A percentile compares a stretch with the other conserved stretches of the same genome.
These are phyloP conservation scores for Backusella sp. DNA, from an alignment of 192 early-diverging fungal genomes.

Conservation along the genomic window DNA sequence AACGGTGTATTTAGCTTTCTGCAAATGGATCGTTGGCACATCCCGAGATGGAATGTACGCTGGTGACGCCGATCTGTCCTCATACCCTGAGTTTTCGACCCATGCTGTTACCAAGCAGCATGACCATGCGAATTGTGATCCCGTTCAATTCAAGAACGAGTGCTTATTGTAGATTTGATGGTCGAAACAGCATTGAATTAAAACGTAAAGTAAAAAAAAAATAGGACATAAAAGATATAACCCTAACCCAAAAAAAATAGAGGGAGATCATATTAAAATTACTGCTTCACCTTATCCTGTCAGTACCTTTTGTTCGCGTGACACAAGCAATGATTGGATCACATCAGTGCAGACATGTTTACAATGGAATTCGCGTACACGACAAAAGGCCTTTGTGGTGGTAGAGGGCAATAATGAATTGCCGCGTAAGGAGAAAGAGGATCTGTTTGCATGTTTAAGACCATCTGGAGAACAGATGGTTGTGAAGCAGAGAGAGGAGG, in stretches of 20 bases:
- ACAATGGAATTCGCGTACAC: conserved; percentile 88
- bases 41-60: conserved; percentile 85
- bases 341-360: conserved; percentile 76
- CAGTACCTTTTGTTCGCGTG: conserved; percentile 76
- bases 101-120: conserved; percentile 89
- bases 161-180: conserved; percentile 94
- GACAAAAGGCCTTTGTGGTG: conserved; percentile 76
- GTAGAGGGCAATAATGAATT: conserved; percentile 22
- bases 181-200: conserved; percentile 85
- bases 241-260: conserved; percentile 14
- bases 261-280: conserved; percentile 84
- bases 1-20: conserved; percentile 49
- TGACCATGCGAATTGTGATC: conserved; percentile 83
- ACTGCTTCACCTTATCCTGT: conserved; percentile 82
- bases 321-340: conserved; percentile 89
- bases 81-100: conserved; percentile 93
- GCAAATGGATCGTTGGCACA: conserved; percentile 93
- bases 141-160: conserved; percentile 77
- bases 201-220: conserved; percentile 44
- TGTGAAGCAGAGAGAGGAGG: background rate
- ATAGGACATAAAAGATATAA: background rate
- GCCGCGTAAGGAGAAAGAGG: background rate
- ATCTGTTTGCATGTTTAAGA: conserved; percentile 11
- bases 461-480: background rate
- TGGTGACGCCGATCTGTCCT: conserved; percentile 90